These are phyloP conservation scores for Candolleomyces aberdarensis DNA, from an alignment of 768 basidiomycete species.

Conservation along the genomic window DNA sequence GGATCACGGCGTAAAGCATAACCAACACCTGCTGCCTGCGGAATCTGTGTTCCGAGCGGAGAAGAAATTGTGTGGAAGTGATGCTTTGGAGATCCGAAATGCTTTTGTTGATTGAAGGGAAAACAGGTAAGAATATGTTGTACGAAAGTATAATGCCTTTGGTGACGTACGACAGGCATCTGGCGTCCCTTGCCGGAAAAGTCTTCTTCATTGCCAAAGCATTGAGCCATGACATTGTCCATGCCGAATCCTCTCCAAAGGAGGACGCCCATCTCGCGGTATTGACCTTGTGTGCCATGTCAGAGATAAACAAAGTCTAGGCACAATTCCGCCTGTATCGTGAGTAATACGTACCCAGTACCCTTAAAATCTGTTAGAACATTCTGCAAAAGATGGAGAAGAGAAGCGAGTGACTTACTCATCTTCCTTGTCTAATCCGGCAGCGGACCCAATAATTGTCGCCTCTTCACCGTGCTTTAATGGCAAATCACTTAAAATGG, in stretches of 20 bases:
- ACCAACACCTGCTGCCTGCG: slow-evolving; percentile 90
- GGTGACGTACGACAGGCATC: slow-evolving; percentile 79
- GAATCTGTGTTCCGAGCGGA: slow-evolving; percentile 90
- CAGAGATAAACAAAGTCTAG: slow-evolving; percentile 3
- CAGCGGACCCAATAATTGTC: slow-evolving; percentile 84
- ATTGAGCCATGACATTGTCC: slow-evolving; percentile 85
- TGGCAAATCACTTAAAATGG: background rate
- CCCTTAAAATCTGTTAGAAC: slow-evolving; percentile 38
- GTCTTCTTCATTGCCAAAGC: slow-evolving; percentile 85
- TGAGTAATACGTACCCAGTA: slow-evolving; percentile 53
- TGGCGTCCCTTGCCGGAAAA: slow-evolving; percentile 80
- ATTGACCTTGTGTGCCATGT: slow-evolving; percentile 58
- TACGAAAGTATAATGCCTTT: background rate
- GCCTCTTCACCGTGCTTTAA: slow-evolving; percentile 86
- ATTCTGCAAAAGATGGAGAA: background rate
- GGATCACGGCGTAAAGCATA: slow-evolving; percentile 85
- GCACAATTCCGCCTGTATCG: background rate
- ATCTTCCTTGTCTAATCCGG: slow-evolving; percentile 76
- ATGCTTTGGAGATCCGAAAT: slow-evolving; percentile 79
- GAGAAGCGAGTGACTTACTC: slow-evolving; percentile 53
- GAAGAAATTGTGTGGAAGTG: slow-evolving; percentile 96
- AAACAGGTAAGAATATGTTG: background rate
- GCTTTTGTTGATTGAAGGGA: slow-evolving; percentile 38
- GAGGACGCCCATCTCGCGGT: slow-evolving; percentile 89
- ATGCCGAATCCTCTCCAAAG: slow-evolving; percentile 83